Evolutionary conservation across 2,329 filamentous ascomycete genomes (phyloP).

Genomic region (Botrytis galanthina): DNA sequence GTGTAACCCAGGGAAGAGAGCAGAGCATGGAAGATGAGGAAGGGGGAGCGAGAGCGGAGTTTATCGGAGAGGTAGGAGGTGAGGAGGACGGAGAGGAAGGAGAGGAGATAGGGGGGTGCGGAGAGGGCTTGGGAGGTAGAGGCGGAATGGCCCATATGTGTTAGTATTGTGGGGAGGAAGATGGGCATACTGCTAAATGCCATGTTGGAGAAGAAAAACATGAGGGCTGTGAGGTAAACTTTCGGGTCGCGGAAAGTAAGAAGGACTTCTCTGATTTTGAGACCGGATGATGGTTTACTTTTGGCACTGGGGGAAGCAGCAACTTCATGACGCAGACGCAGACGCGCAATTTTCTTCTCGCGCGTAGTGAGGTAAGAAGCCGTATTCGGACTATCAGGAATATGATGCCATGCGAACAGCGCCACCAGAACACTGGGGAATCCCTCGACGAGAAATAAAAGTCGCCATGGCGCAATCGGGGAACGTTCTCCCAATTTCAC

Average conservation of each 20-base stretch:
- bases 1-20: constrained; percentile 61
- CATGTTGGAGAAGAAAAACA: constrained; percentile 87
- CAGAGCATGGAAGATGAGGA: constrained; percentile 67
- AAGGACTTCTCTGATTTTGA: constrained; percentile 57
- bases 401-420: constrained; percentile 68
- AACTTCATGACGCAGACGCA: constrained; percentile 55
- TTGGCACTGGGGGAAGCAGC: background rate
- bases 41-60: constrained; percentile 57
- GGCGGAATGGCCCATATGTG: constrained; percentile 69
- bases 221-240: constrained; percentile 71
- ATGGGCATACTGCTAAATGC: constrained; percentile 85
- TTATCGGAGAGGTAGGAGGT: constrained; percentile 74
- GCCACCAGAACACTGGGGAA: constrained; percentile 78
- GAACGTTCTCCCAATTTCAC: constrained; percentile 62
- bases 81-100: constrained; percentile 69
- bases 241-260: constrained; percentile 63
- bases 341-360: constrained; percentile 66
- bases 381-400: constrained; percentile 73
- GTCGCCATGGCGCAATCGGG: constrained; percentile 79
- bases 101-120: constrained; percentile 75
- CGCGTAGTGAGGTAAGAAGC: constrained; percentile 61
- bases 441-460: constrained; percentile 80
- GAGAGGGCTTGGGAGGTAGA: constrained; percentile 72
- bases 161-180: constrained; percentile 79
- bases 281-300: constrained; percentile 33